Evolutionary conservation across 345 rosid species (phyloP).

Genomic region (Sonneratia alba): DNA sequence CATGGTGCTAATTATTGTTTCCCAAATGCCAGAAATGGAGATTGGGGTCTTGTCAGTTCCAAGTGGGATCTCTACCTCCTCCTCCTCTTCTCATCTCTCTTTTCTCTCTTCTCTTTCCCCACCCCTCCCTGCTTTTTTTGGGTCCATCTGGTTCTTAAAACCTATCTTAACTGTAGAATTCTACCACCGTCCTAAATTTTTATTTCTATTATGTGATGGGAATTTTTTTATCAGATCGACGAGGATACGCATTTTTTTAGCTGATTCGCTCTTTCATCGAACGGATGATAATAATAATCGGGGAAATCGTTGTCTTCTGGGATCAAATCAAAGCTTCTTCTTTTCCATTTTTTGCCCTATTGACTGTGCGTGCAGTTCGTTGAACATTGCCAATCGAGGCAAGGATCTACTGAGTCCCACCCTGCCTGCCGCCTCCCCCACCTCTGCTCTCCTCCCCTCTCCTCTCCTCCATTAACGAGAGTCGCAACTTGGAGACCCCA

Average conservation of each 20-base stretch:
- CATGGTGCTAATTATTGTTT: background rate
- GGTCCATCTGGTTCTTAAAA: too few relatives aligned
- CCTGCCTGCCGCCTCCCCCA: background rate
- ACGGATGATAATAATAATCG: too few relatives aligned
- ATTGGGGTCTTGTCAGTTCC: background rate
- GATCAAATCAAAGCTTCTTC: background rate
- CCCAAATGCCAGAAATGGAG: background rate
- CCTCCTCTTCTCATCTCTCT: too few relatives aligned
- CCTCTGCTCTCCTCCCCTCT: background rate
- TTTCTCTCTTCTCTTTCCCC: too few relatives aligned
- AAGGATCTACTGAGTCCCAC: slow-evolving; percentile 11
- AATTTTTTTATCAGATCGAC: too few relatives aligned
- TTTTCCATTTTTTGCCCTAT: background rate
- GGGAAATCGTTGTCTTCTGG: background rate
- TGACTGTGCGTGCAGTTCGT: background rate
- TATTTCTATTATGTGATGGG: too few relatives aligned
- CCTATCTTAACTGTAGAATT: too few relatives aligned
- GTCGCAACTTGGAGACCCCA: background rate
- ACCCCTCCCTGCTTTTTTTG: too few relatives aligned
- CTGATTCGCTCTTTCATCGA: too few relatives aligned
- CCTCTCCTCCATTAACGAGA: background rate
- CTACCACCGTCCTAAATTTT: too few relatives aligned
- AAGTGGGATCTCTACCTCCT: background rate
- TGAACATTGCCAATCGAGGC: slow-evolving; percentile 10
- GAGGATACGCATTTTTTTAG: too few relatives aligned